These are phyloP conservation scores for Salix udensis DNA, from an alignment of 345 rosid genomes.

Conservation along the genomic window DNA sequence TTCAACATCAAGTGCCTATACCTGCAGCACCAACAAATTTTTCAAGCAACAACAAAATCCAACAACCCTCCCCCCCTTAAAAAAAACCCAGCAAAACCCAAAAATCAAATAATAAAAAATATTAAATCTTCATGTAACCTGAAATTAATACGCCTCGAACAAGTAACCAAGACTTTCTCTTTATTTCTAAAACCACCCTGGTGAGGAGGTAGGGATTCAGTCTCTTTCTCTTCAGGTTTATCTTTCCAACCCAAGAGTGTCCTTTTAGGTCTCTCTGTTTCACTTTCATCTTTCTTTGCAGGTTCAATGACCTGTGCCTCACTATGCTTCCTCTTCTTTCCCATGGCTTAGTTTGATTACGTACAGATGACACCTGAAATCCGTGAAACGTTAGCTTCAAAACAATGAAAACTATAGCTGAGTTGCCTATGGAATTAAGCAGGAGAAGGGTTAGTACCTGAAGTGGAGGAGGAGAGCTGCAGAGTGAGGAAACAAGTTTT, in stretches of 20 bases:
- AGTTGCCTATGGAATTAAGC: not conserved
- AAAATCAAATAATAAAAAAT: not conserved
- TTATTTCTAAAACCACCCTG: constrained; percentile 62
- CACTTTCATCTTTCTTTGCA: constrained; percentile 46
- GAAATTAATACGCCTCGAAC: constrained; percentile 91
- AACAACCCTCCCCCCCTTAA: not conserved
- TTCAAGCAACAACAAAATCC: not conserved
- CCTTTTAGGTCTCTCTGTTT: constrained; percentile 62
- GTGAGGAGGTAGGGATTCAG: constrained; percentile 9
- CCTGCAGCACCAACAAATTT: constrained; percentile 32
- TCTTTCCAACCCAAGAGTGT: constrained; percentile 87
- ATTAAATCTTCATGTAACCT: constrained; percentile 38
- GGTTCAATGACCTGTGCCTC: constrained; percentile 47
- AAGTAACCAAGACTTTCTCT: constrained; percentile 89
- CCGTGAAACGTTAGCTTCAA: not conserved
- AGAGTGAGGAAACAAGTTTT: not conserved
- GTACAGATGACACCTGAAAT: not conserved
- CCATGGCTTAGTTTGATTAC: constrained; percentile 35
- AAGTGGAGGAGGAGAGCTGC: not conserved
- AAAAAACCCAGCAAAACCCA: not conserved
- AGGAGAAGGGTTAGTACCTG: not conserved
- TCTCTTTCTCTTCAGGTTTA: constrained; percentile 33
- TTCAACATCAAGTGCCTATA: constrained; percentile 96
- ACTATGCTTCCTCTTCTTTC: constrained; percentile 71
- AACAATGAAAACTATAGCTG: not conserved